Base-by-base conservation (phyloP, 495 filamentous ascomycete species). In the Monascus purpureus region DNA sequence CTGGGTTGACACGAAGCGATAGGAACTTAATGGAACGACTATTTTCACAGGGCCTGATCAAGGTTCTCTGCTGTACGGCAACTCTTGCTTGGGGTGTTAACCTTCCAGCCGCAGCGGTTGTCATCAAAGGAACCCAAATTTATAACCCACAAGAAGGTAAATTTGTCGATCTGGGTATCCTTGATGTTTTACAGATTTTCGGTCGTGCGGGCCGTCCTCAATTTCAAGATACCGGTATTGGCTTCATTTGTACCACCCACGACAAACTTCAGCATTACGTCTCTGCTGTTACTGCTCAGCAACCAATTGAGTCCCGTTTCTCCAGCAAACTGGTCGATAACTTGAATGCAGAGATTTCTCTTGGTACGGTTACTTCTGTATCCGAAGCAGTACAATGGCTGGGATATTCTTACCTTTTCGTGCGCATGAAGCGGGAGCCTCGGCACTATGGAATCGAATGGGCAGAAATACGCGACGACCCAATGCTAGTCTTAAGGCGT, bases 51-150 rank as follows among this genome's bases (percentile, higher is more conserved):
- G 90, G 90, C 2, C 71, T 92, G 8, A 72, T 95, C 45, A 93
- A 88, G 50, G 85, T 99, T 0, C 76, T 99, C 6, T 96, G 90
- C 63, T 96, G 92, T 75, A 99, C 90, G 9, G 90, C 90, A 8
- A 99, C 90, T 0, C 65, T 99, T 26, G 90, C 90, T 7, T 99
- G 90, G 90, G 90, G 90, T 73, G 88, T 99, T 42, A 99, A 99
- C 60, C 72, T 99, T 52, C 90, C 90, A 1, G 90, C 90, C 6
- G 88, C 92, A 8, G 93, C 90, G 2, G 90, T 99, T 15, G 70
- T 99, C 32, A 99, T 99, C 63, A 96, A 96, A 54, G 90, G 90
- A 12, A 96, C 90, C 4, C 86, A 95, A 50, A 62, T 99, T 2
- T 99, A 99, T 57, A 95, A 87, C 50, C 75, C 90, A 0, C 80